Conservation (phyloP, 2,329 filamentous ascomycete genomes). For the Myriangium duriaei region DNA sequence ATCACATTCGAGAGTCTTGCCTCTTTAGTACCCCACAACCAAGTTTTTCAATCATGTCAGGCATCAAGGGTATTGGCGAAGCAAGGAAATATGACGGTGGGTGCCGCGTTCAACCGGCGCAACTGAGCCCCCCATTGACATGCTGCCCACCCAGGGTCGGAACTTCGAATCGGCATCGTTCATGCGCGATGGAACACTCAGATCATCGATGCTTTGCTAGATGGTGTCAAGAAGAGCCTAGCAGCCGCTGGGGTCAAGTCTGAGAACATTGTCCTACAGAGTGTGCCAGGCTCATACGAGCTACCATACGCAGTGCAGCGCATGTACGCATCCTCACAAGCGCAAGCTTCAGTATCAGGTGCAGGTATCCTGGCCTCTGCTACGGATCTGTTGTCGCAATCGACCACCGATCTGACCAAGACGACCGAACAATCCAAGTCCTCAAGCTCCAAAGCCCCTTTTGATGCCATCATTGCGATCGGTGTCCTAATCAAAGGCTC, state of each 20-base stretch:
- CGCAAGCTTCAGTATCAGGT: slow-evolving; percentile 56
- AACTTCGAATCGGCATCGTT: slow-evolving; percentile 82
- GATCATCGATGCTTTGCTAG: slow-evolving; percentile 76
- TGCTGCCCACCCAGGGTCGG: slow-evolving; percentile 45
- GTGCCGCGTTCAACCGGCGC: slow-evolving; percentile 24
- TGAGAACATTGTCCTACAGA: slow-evolving; percentile 78
- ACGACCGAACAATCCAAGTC: slow-evolving; percentile 18
- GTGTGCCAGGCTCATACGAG: slow-evolving; percentile 89
- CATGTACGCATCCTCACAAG: slow-evolving; percentile 40
- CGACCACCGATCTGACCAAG: slow-evolving; percentile 52
- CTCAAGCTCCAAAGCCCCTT: slow-evolving; percentile 41
- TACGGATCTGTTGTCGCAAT: slow-evolving; percentile 61
- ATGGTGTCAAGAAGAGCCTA: slow-evolving; percentile 68
- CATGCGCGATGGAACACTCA: slow-evolving; percentile 90
- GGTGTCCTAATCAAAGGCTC: slow-evolving; percentile 96
- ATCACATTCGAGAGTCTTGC: too few species aligned
- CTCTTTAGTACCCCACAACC: too few species aligned
- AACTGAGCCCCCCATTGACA: slow-evolving; percentile 41
- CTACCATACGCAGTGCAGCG: slow-evolving; percentile 80
- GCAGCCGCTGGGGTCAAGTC: slow-evolving; percentile 68
- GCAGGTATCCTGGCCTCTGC: slow-evolving; percentile 51
- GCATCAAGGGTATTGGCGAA: slow-evolving; percentile 52
- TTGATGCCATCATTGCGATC: slow-evolving; percentile 90
- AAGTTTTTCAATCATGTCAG: slow-evolving; percentile 40
- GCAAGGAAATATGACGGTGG: slow-evolving; percentile 45